Evolutionary conservation across 352 stramenopile species (phyloP).

Genomic region (Globisporangium nodosum): DNA sequence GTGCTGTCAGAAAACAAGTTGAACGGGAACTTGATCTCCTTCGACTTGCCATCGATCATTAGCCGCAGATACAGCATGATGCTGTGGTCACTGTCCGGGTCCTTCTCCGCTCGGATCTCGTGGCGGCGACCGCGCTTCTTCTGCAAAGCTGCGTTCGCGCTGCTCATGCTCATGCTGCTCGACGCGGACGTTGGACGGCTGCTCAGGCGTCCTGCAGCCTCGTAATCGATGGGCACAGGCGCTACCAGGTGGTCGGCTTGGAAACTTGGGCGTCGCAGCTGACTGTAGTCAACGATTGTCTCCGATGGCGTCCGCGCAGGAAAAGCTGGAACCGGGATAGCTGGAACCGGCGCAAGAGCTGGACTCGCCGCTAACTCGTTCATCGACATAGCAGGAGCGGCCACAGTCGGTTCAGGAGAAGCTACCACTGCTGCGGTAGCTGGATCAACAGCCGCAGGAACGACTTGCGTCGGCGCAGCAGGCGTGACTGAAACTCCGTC

Average conservation of each 20-base stretch:
- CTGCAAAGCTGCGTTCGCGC: background rate
- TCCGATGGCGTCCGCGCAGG: background rate
- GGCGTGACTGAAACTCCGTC: background rate
- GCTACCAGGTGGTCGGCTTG: constrained; percentile 4
- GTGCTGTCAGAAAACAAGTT: constrained; percentile 93
- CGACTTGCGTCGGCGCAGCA: background rate
- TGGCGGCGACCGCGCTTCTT: constrained; percentile 70
- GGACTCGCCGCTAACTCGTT: background rate
- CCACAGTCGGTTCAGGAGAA: no score
- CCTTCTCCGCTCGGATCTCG: constrained; percentile 78
- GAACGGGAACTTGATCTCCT: constrained; percentile 96
- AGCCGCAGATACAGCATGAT: constrained; percentile 89
- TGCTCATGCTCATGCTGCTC: constrained; percentile 9
- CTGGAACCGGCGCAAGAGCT: background rate
- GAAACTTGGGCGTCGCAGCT: constrained; percentile 14
- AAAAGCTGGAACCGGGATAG: background rate
- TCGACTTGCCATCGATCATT: constrained; percentile 89
- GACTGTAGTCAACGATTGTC: constrained; percentile 15
- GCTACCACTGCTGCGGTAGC: no score
- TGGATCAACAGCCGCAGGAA: no score
- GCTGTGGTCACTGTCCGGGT: constrained; percentile 76
- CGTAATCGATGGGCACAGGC: constrained; percentile 4
- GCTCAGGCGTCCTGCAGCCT: background rate
- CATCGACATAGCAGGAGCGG: background rate
- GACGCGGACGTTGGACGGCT: constrained; percentile 28